These are phyloP conservation scores for Fusarium proliferatum DNA, from an alignment of 2,329 filamentous ascomycete species.

Conservation along the genomic window DNA sequence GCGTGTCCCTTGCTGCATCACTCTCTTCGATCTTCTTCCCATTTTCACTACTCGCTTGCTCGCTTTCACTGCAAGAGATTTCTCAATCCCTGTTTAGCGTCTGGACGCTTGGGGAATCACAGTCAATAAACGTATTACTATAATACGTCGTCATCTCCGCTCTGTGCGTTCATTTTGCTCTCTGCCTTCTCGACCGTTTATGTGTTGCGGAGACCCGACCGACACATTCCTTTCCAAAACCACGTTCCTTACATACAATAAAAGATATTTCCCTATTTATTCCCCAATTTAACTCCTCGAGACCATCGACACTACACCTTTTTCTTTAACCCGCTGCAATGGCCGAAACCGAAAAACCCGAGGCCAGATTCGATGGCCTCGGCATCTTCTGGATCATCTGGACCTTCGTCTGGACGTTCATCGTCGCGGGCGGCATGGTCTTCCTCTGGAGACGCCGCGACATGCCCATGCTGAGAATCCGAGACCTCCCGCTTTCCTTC, in stretches of 20 bases:
- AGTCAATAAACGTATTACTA: constrained; percentile 6
- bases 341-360: constrained; percentile 42
- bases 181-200: constrained; percentile 1
- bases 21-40: neutral
- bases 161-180: neutral
- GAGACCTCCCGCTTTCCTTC: constrained; percentile 55
- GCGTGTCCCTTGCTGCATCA: neutral
- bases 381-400: constrained; percentile 57
- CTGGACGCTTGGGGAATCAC: neutral
- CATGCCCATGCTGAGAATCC: constrained; percentile 55
- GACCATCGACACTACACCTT: neutral
- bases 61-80: constrained; percentile 9
- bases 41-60: neutral
- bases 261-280: neutral
- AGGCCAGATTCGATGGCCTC: constrained; percentile 50
- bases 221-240: constrained; percentile 36
- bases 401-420: constrained; percentile 52
- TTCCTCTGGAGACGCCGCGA: constrained; percentile 55
- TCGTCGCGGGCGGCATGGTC: constrained; percentile 53
- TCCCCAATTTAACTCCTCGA: neutral
- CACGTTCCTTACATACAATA: constrained; percentile 36
- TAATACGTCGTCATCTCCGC: constrained; percentile 33
- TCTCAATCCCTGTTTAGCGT: constrained; percentile 10
- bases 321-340: constrained; percentile 9
- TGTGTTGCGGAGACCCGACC: constrained; percentile 4